A percentile compares a stretch with the other conserved stretches of the same genome.
Evolutionary conservation across 2,329 filamentous ascomycete species (phyloP).

Genomic region (Fusarium globosum): DNA sequence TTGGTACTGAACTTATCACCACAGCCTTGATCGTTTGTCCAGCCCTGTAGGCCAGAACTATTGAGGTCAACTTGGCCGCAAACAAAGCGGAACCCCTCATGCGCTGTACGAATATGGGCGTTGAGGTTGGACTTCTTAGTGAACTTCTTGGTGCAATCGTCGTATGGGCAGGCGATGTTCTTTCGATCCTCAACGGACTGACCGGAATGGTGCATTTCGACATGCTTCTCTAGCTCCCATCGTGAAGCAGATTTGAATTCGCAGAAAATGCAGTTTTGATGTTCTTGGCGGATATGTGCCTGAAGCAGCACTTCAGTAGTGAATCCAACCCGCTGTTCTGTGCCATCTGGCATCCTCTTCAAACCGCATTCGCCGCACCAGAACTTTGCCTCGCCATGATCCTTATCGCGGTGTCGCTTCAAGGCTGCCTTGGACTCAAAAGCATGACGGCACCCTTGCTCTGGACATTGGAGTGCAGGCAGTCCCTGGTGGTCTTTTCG

Average conservation of each 20-base stretch:
- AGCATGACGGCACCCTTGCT: slow-evolving; percentile 69
- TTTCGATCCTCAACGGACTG: slow-evolving; percentile 71
- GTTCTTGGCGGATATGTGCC: slow-evolving; percentile 76
- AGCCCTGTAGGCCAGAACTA: slow-evolving; percentile 67
- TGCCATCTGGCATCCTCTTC: slow-evolving; percentile 53
- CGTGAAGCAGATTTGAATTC: slow-evolving; percentile 73
- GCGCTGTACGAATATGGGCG: slow-evolving; percentile 80
- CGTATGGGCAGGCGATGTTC: slow-evolving; percentile 72
- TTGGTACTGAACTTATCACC: slow-evolving; percentile 82
- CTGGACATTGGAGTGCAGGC: slow-evolving; percentile 76
- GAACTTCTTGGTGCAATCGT: slow-evolving; percentile 79
- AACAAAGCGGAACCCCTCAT: slow-evolving; percentile 81
- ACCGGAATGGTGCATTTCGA: slow-evolving; percentile 80
- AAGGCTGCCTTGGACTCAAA: slow-evolving; percentile 81
- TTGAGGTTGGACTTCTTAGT: slow-evolving; percentile 86
- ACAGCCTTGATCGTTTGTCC: slow-evolving; percentile 76
- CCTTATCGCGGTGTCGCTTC: slow-evolving; percentile 74
- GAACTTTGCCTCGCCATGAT: slow-evolving; percentile 77
- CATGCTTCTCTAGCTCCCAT: slow-evolving; percentile 77
- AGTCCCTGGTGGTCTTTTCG: slow-evolving; percentile 78
- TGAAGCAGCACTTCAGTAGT: slow-evolving; percentile 77
- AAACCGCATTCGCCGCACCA: slow-evolving; percentile 79
- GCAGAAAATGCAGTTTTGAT: slow-evolving; percentile 82
- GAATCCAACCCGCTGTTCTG: slow-evolving; percentile 67
- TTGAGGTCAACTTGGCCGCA: slow-evolving; percentile 77